Evolutionary conservation across 2,329 filamentous ascomycete genomes (phyloP).

Genomic region (Cladophialophora immunda): DNA sequence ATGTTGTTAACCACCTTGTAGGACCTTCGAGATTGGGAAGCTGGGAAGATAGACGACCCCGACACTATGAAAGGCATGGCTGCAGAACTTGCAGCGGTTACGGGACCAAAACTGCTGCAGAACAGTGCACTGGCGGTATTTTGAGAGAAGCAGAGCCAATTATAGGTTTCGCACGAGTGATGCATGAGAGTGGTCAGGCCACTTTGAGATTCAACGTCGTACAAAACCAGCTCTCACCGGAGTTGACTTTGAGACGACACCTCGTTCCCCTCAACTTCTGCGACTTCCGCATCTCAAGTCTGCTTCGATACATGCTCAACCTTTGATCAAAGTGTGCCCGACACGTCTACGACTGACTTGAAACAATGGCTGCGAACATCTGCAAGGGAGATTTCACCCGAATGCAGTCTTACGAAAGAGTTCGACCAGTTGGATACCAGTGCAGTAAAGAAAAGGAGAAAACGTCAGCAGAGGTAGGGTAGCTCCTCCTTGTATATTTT

Average conservation of each 20-base stretch:
- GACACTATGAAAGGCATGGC: conserved; percentile 57
- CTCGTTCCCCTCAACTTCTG: neutral
- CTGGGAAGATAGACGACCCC: conserved; percentile 51
- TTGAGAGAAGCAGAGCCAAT: conserved; percentile 19
- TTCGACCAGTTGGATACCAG: neutral
- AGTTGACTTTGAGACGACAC: neutral
- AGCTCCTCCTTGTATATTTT: neutral
- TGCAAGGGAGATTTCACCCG: neutral
- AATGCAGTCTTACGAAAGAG: conserved; percentile 9
- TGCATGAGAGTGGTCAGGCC: neutral
- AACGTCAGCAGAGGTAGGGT: neutral
- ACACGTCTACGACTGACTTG: neutral
- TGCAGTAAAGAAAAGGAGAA: neutral
- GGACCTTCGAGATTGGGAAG: conserved; percentile 59
- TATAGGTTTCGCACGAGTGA: conserved; percentile 16
- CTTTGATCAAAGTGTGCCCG: neutral
- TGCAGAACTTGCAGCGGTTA: conserved; percentile 55
- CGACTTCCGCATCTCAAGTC: neutral
- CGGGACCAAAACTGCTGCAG: conserved; percentile 54
- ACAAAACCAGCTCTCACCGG: neutral
- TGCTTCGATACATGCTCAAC: neutral
- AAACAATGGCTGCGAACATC: neutral
- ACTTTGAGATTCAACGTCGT: neutral
- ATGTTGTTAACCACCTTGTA: conserved; percentile 35
- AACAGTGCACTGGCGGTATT: conserved; percentile 40